These are phyloP conservation scores for Sugiyamaella boreocaroliniensis DNA, from an alignment of 805 yeast species.

Conservation along the genomic window DNA sequence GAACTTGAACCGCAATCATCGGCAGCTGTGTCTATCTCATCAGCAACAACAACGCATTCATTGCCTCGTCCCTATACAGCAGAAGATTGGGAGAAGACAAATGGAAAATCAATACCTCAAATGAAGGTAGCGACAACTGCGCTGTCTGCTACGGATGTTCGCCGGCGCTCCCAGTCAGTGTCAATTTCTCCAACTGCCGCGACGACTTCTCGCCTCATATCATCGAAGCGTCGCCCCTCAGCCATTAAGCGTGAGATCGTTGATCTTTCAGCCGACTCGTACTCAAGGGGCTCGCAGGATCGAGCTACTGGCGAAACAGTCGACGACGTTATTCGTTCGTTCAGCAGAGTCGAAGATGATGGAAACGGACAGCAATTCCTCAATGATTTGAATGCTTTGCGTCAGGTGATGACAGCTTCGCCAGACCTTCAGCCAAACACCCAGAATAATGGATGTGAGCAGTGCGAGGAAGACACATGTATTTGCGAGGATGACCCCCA, in stretches of 20 bases:
- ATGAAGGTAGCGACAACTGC: background rate
- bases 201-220: background rate
- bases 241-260: background rate
- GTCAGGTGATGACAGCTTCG: background rate
- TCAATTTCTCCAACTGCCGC: constrained; percentile 3
- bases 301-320: constrained; percentile 6
- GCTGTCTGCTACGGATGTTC: background rate
- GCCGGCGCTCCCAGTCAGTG: background rate
- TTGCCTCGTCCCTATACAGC: background rate
- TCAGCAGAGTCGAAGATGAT: background rate
- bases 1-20: background rate
- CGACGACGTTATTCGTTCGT: constrained; percentile 13
- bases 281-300: background rate
- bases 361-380: background rate
- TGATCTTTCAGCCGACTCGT: background rate
- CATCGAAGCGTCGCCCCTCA: background rate
- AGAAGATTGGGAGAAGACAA: background rate
- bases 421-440: background rate
- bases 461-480: background rate
- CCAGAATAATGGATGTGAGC: no score
- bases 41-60: background rate
- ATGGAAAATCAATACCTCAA: background rate
- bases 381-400: background rate
- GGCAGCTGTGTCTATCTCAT: background rate
- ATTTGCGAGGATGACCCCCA: background rate